These are phyloP conservation scores for Pichia sp. DNA, from an alignment of 1,139 yeast species.

Conservation along the genomic window DNA sequence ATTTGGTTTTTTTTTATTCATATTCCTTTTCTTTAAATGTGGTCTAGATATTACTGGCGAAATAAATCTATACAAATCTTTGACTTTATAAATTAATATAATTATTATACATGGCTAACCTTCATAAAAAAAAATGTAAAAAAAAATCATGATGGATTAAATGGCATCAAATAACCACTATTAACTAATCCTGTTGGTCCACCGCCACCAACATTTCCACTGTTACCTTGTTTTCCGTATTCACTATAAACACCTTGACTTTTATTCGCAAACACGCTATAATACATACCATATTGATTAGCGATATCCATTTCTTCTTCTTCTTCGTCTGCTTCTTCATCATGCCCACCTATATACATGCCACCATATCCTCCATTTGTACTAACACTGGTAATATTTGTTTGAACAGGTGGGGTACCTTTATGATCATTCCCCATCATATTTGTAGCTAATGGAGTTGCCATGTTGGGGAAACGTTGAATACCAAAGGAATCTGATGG, in stretches of 20 bases:
- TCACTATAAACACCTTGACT: conserved; percentile 8
- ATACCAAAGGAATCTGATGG: conserved; percentile 20
- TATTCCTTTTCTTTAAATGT: no score
- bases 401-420: conserved; percentile 9
- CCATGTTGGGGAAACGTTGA: conserved; percentile 20
- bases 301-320: conserved; percentile 28
- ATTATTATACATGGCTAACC: no score
- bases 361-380: conserved; percentile 15
- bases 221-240: conserved; percentile 2
- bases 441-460: conserved; percentile 14
- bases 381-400: conserved; percentile 7
- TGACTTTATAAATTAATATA: no score
- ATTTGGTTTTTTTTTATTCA: no score
- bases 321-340: conserved; percentile 27
- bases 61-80: no score
- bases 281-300: conserved; percentile 30
- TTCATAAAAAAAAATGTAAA: no score
- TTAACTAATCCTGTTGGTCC: conserved; percentile 15
- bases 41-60: no score
- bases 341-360: conserved; percentile 23
- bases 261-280: conserved; percentile 25
- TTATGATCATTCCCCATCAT: conserved; percentile 5
- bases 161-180: conserved; percentile 30
- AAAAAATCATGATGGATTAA: conserved; percentile 31
- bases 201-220: conserved; percentile 4